These are phyloP conservation scores for Aspergillus bertholletiae DNA, from an alignment of 495 filamentous ascomycete genomes.

Conservation along the genomic window DNA sequence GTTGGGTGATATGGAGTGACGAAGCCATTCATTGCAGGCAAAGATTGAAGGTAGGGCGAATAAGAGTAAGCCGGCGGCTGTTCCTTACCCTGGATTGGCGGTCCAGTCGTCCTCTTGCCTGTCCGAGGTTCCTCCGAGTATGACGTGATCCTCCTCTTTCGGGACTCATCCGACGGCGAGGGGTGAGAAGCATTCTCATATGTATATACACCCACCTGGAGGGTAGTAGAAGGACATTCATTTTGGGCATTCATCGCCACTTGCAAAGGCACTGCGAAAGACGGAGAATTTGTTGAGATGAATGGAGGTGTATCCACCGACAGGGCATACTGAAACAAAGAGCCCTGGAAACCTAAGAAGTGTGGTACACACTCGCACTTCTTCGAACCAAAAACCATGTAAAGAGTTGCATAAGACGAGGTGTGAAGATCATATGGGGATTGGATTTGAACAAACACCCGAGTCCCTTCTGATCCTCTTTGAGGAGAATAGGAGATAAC, in stretches of 20 bases:
- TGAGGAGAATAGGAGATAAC: constrained; percentile 66
- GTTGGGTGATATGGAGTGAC: constrained; percentile 26
- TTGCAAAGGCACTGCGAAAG: constrained; percentile 67
- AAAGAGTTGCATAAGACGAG: constrained; percentile 53
- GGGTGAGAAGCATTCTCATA: constrained; percentile 54
- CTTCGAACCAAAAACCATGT: constrained; percentile 71
- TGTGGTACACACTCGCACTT: constrained; percentile 60
- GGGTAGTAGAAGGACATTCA: constrained; percentile 56
- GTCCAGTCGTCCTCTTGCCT: constrained; percentile 42
- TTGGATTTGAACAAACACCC: constrained; percentile 68
- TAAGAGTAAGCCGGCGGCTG: constrained; percentile 40
- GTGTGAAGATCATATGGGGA: constrained; percentile 68
- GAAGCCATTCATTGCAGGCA: constrained; percentile 33
- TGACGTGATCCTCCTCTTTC: constrained; percentile 53
- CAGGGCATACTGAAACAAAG: constrained; percentile 65
- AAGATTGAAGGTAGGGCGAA: constrained; percentile 42
- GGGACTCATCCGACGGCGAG: constrained; percentile 29
- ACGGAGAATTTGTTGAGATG: constrained; percentile 59
- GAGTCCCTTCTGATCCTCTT: constrained; percentile 63
- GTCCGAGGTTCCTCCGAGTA: constrained; percentile 42
- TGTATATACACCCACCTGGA: constrained; percentile 73
- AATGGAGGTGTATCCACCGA: constrained; percentile 70
- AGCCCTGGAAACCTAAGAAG: constrained; percentile 56
- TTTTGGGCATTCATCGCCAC: constrained; percentile 66
- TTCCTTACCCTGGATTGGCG: constrained; percentile 39